phyloP scores from a whole-genome alignment of 2,329 filamentous ascomycete species.

The Fonsecaea multimorphosa region DNA sequence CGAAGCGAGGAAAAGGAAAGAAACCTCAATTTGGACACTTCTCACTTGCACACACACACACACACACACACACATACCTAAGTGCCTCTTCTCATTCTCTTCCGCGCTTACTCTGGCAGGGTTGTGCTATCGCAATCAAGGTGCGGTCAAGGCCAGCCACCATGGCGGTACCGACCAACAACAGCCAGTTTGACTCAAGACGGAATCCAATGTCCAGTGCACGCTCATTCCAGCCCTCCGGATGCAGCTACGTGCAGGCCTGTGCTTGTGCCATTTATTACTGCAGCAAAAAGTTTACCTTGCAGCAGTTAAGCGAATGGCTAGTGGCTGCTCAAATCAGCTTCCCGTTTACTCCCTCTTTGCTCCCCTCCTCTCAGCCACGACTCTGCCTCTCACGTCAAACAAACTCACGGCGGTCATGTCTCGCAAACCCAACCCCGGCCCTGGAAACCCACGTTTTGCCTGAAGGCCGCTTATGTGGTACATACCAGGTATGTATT shows the following conservation, averaged over 20 bases:
- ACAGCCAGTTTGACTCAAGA: not conserved
- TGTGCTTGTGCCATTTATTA: constrained; percentile 3
- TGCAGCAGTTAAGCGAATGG: not conserved
- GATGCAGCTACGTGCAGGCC: not conserved
- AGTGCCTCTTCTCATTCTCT: not conserved
- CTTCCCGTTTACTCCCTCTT: not conserved
- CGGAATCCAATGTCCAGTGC: not conserved
- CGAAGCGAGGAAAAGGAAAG: not conserved
- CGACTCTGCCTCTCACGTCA: not conserved
- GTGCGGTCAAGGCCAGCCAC: not conserved
- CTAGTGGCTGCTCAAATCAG: not conserved
- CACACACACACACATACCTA: not conserved
- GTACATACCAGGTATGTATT: no score
- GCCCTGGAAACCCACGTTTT: constrained; percentile 1
- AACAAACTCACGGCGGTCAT: not conserved
- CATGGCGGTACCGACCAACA: not conserved
- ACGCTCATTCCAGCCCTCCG: not conserved
- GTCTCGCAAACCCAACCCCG: not conserved
- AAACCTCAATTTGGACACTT: not conserved
- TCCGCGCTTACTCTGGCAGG: not conserved
- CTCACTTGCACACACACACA: not conserved
- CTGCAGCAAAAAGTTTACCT: constrained; percentile 1
- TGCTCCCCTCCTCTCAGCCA: constrained; percentile 10
- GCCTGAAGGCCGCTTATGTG: not conserved
- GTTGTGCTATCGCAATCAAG: not conserved